Conservation (phyloP, 345 rosid genomes). For the Atalantia buxifolia region DNA sequence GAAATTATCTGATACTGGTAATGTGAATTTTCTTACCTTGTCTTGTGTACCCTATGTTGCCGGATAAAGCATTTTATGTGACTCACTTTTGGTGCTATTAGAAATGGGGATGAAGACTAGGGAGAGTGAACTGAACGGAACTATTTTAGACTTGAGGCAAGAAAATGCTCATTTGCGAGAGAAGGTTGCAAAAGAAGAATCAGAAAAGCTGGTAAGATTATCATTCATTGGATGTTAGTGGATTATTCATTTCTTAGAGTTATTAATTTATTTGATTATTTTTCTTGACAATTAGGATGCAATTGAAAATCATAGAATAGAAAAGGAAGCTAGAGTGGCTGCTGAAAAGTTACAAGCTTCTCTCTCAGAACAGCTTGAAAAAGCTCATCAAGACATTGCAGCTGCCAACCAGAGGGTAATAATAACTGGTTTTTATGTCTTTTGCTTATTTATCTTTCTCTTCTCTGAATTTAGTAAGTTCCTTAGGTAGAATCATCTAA, state of each 20-base stretch:
- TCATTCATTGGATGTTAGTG: neutral
- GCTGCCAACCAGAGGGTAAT: conserved; percentile 72
- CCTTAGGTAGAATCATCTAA: neutral
- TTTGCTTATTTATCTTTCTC: neutral
- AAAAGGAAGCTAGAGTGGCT: conserved; percentile 58
- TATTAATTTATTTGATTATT: conserved; percentile 2
- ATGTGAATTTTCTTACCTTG: neutral
- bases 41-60: neutral
- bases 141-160: conserved; percentile 44
- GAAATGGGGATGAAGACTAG: conserved; percentile 58
- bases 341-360: conserved; percentile 59
- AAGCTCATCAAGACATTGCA: conserved; percentile 58
- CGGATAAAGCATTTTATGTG: neutral
- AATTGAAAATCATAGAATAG: conserved; percentile 51
- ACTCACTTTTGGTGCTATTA: conserved; percentile 18
- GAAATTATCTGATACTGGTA: conserved; percentile 56
- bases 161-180: conserved; percentile 47
- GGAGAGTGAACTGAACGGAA: conserved; percentile 41
- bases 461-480: neutral
- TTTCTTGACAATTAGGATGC: conserved; percentile 51
- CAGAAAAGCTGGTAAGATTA: conserved; percentile 59
- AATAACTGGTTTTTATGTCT: neutral
- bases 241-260: neutral
- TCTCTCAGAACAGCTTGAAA: conserved; percentile 62
- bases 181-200: conserved; percentile 55